Base-by-base conservation (phyloP, 2,329 filamentous ascomycete species). In the Ophiostoma himal-ulmi region DNA sequence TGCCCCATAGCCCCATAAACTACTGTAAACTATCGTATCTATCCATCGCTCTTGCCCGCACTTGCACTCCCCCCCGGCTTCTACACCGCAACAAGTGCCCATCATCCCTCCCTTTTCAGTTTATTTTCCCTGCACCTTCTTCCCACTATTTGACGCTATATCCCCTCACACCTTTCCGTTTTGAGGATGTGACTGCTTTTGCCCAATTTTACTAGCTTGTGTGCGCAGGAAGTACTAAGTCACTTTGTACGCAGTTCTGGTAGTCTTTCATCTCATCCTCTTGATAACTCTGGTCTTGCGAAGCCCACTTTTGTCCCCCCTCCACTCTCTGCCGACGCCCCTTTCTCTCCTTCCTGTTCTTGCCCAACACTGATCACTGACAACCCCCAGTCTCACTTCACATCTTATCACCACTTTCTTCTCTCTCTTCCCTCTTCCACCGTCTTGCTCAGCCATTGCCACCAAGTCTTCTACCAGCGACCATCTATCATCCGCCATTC, bases 31-130 rank as follows among this genome's bases (percentile, higher is more conserved):
- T 48, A 11, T n/a, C 67, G 70, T 66, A 17, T 44, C 44, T 37
- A 68, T 36, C 68, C 70, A 65, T 71, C 66, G 60, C 52, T 72
- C 67, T 72, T 72, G 71, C 69, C 71, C 67, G 62, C 57, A 60
- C 44, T 48, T 48, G 44, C n/a, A 7, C 17, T n/a, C n/a, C 7
- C 44, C 64, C 64, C 62, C 8, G 20, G 20, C 5, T 37, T 52
- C 65, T 34, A 65, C 48, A 67, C 68, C 68, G 57, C 68, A 57
- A 30, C 62, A 41, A 37, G 36, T 57, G 48, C 48, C 67, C 60
- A 71, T 69, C 70, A 41, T 52, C 41, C 70, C 64, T 71, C 44
- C 68, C 70, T 48, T 48, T 48, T 48, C 44, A 48, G 44, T 48
- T n/a, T 20, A 41, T 54, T 52, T 67, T 52, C 36, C 34, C 60